Evolutionary conservation across 2,329 filamentous ascomycete genomes (phyloP).

Genomic region (Trichoderma pleuroti): DNA sequence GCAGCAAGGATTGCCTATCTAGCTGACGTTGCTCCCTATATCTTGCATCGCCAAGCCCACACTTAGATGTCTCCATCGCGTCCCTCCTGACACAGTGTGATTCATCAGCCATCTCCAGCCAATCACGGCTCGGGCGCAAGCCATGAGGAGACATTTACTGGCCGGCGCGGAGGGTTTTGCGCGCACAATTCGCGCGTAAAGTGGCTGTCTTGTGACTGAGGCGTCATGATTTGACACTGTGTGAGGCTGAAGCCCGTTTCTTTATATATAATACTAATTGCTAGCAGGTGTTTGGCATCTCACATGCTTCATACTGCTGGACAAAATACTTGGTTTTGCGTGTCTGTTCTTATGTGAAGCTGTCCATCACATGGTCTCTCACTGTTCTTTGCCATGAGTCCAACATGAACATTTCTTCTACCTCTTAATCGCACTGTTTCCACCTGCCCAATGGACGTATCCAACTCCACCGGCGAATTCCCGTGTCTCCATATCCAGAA

Average conservation of each 20-base stretch:
- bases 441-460: not conserved
- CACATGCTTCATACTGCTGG: not conserved
- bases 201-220: not conserved
- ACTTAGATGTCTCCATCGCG: not conserved
- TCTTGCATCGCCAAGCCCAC: not conserved
- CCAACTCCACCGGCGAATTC: not conserved
- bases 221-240: not conserved
- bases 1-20: not conserved
- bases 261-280: not conserved
- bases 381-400: not conserved
- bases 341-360: not conserved
- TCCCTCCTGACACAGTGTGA: constrained; percentile 12
- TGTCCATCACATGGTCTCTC: not conserved
- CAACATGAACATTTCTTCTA: not conserved
- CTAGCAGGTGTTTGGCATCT: not conserved
- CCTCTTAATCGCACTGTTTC: not conserved
- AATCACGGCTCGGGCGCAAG: constrained; percentile 34
- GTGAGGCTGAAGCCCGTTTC: not conserved
- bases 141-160: constrained; percentile 27
- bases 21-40: not conserved
- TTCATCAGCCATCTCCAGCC: constrained; percentile 21
- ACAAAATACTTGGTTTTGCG: not conserved
- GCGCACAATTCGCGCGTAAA: constrained; percentile 13
- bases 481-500: not conserved
- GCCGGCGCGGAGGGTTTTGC: not conserved